These are phyloP conservation scores for Paecilomyces dactylethromorphus DNA, from an alignment of 2,329 filamentous ascomycete genomes.

Conservation along the genomic window DNA sequence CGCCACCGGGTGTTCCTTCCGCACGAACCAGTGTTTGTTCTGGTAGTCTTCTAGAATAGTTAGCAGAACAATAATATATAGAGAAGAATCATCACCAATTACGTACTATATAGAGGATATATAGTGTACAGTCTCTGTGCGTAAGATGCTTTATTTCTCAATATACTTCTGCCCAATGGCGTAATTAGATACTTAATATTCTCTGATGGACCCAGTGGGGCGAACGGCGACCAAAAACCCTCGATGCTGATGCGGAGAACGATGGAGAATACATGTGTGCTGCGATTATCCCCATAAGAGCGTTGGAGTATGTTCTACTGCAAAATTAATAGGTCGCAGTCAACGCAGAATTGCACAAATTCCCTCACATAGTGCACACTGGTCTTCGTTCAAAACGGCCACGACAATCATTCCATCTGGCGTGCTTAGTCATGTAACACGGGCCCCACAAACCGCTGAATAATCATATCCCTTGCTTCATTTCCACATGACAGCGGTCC, in stretches of 20 bases:
- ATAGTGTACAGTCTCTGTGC: too few relatives aligned
- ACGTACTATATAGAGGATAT: not conserved
- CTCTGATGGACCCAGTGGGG: not conserved
- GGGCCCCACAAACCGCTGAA: too few relatives aligned
- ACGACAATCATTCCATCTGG: too few relatives aligned
- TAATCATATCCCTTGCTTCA: too few relatives aligned
- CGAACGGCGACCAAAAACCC: not conserved
- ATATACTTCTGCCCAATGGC: not conserved
- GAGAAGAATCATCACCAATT: not conserved
- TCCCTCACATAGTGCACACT: too few relatives aligned
- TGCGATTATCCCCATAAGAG: not conserved
- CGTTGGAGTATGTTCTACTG: too few relatives aligned
- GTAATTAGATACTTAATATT: not conserved
- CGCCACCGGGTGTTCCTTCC: not conserved
- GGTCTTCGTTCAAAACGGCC: too few relatives aligned
- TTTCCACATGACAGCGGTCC: too few relatives aligned
- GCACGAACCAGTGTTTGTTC: not conserved
- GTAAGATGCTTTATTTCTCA: not conserved
- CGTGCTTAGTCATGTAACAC: not conserved
- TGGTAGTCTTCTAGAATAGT: not conserved
- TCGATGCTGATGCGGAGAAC: not conserved
- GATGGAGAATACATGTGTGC: not conserved
- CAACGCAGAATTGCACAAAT: too few relatives aligned
- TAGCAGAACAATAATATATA: too few relatives aligned
- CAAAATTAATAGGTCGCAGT: too few relatives aligned